A percentile compares a stretch with the other conserved stretches of the same genome.
Evolutionary conservation across 2,329 filamentous ascomycete genomes (phyloP).

Genomic region (Aureobasidium sp.): DNA sequence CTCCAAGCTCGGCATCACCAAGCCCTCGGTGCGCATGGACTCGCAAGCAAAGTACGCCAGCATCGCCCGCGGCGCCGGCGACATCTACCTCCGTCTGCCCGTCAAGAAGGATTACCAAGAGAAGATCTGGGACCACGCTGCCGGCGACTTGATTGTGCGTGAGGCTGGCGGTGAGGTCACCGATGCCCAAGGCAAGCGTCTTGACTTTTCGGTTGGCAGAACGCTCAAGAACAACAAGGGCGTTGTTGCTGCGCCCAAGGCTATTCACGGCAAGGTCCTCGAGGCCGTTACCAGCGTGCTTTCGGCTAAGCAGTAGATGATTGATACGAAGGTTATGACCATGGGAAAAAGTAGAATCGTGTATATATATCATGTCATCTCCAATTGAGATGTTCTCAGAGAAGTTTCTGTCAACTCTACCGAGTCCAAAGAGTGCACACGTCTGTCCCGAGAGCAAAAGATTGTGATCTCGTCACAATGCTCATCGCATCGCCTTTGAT

Average conservation of each 20-base stretch:
- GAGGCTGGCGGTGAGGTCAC: slow-evolving; percentile 91
- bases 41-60: slow-evolving; percentile 97
- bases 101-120: slow-evolving; percentile 84
- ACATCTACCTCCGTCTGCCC: slow-evolving; percentile 87
- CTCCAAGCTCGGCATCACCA: slow-evolving; percentile 75
- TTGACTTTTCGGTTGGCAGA: slow-evolving; percentile 82
- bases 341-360: neutral
- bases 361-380: neutral
- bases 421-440: neutral
- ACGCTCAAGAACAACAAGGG: slow-evolving; percentile 89
- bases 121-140: slow-evolving; percentile 99
- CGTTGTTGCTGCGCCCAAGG: slow-evolving; percentile 77
- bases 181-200: slow-evolving; percentile 73
- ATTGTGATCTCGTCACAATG: too few relatives aligned
- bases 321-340: neutral
- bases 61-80: slow-evolving; percentile 86
- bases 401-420: neutral
- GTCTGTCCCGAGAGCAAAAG: neutral
- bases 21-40: slow-evolving; percentile 89
- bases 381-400: neutral
- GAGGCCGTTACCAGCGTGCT: slow-evolving; percentile 77
- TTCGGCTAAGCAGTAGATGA: slow-evolving; percentile 34
- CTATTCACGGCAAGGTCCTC: slow-evolving; percentile 69
- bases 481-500: neutral
- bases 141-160: slow-evolving; percentile 85